Base-by-base conservation (phyloP, 1,284 basidiomycete species). In the Moniliophthora roreri region DNA sequence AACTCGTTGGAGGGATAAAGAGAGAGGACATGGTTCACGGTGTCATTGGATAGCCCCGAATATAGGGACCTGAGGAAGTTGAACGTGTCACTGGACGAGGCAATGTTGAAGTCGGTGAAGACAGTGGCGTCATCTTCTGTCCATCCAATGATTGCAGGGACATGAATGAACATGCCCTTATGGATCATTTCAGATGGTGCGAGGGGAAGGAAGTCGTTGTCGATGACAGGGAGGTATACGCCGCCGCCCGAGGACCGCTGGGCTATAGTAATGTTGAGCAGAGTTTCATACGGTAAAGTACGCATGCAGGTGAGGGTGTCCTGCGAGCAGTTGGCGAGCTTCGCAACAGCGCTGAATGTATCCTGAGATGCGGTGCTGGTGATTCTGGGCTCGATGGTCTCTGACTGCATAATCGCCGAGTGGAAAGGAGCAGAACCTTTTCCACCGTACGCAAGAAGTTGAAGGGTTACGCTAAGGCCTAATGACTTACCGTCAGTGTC, bases 101-200 rank as follows among this genome's bases (percentile, higher is more conserved):
- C 20, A n/a, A 32, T 28, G 11, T 38, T 37, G 23, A n/a, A 7
- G 13, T 23, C 20, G 4, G 49, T 50, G 15, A 41, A 42, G 4
- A 28, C 9, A 9, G 49, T 50, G 11, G 24, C n/a, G 16, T 50
- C 38, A 8, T 50, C 38, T 18, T 50, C 21, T n/a, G 49, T 50
- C 49, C 49, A 50, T 28, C 49, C 49, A 41, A 50, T 41, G 13
- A 50, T 41, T 6, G 41, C 24, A n/a, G 38, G 49, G 18, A 50
- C 28, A 10, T 42, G 23, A 8, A 32, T 26, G 28, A 50, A 50
- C 39, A 41, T 13, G 7, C 49, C 49, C 40, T 42, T 15, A 8
- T 32, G 9, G 3, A 26, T 34, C 15, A 50, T 37, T 26, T 41
- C 24, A 9, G 49, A 50, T 16, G 49, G 16, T 9, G 38, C 37